A percentile compares a stretch with the other conserved stretches of the same genome.
phyloP scores from a whole-genome alignment of 2,329 filamentous ascomycete species.

The Fusarium odoratissimum region DNA sequence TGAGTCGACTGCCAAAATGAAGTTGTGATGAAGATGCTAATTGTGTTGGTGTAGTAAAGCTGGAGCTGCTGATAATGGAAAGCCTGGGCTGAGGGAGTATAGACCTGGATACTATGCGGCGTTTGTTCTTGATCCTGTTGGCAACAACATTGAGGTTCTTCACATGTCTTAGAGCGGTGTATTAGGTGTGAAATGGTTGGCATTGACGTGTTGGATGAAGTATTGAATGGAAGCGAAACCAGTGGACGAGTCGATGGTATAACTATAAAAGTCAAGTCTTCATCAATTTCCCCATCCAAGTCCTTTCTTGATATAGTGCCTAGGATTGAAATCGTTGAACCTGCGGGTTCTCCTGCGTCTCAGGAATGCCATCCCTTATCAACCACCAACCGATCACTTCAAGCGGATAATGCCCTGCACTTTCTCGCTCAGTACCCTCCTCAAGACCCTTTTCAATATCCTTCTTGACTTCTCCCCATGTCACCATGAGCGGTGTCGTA shows the following conservation, averaged over 20 bases:
- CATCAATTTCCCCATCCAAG: neutral
- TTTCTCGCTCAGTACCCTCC: neutral
- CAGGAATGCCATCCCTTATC: constrained; percentile 13
- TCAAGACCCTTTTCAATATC: constrained; percentile 34
- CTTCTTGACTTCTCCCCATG: constrained; percentile 31
- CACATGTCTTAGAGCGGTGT: constrained; percentile 23
- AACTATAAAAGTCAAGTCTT: neutral
- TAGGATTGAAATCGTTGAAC: constrained; percentile 2
- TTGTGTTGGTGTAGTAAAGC: constrained; percentile 47
- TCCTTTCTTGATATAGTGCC: neutral
- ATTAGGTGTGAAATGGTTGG: neutral
- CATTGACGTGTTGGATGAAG: neutral
- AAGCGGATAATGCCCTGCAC: neutral
- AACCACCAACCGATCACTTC: constrained; percentile 9
- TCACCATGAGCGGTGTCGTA: constrained; percentile 12
- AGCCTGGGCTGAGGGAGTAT: constrained; percentile 60
- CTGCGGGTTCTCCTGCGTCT: constrained; percentile 9
- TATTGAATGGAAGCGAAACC: neutral
- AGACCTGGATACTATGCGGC: constrained; percentile 61
- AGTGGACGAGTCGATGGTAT: neutral
- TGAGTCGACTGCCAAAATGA: constrained; percentile 5
- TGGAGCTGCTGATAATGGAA: constrained; percentile 61
- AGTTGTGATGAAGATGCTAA: neutral
- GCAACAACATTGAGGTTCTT: constrained; percentile 65
- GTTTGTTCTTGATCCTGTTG: constrained; percentile 61